A percentile compares a stretch with the other conserved stretches of the same genome.
These are phyloP conservation scores for Erodium maritimum DNA, from an alignment of 345 rosid species.

Conservation along the genomic window DNA sequence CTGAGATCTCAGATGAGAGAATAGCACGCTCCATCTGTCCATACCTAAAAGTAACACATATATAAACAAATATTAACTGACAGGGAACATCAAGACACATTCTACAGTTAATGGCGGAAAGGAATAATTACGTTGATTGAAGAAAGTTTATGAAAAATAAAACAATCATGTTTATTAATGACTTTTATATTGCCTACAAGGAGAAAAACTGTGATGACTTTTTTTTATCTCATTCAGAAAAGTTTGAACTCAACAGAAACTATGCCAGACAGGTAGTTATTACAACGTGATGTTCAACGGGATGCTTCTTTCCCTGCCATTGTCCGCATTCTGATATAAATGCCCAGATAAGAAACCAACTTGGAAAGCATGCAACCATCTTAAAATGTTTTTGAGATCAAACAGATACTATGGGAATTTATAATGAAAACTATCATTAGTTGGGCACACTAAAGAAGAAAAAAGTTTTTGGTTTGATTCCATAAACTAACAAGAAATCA, in stretches of 20 bases:
- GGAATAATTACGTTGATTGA: background rate
- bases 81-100: background rate
- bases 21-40: slow-evolving; percentile 92
- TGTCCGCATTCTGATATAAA: too few species aligned
- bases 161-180: background rate
- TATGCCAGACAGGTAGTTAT: background rate
- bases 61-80: background rate
- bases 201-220: background rate
- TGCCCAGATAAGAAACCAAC: too few species aligned
- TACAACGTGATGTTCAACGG: background rate
- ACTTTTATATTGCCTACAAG: background rate
- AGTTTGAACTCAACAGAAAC: background rate
- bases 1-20: slow-evolving; percentile 79
- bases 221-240: background rate
- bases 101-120: background rate
- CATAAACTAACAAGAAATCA: background rate
- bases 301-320: background rate
- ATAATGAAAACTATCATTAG: too few species aligned
- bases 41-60: slow-evolving; percentile 39
- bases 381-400: background rate
- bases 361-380: background rate
- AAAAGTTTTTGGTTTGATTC: too few species aligned
- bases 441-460: background rate
- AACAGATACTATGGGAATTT: background rate
- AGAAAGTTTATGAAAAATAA: background rate